Conservation (phyloP, 176 grass and related monocot genomes). For the Carex scoparia region DNA sequence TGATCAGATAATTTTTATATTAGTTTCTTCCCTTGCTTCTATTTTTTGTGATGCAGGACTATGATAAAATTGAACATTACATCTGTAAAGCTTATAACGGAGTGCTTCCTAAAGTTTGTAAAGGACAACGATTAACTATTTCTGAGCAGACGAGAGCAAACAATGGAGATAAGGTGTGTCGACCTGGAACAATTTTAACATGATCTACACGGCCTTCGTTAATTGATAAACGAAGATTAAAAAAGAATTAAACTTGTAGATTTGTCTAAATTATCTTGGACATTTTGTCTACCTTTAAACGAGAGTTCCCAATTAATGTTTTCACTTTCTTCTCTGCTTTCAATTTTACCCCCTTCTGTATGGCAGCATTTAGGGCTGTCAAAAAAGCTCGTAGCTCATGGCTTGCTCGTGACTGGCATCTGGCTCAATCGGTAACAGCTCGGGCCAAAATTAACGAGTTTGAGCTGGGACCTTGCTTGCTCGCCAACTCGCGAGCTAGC, state of each 20-base stretch:
- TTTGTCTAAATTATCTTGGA: neutral
- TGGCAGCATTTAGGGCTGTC: neutral
- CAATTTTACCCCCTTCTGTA: neutral
- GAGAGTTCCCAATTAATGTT: neutral
- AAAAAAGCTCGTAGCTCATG: too few species aligned
- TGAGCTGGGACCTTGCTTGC: too few species aligned
- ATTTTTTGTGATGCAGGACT: constrained; percentile 46
- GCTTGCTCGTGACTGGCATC: too few species aligned
- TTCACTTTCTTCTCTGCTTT: neutral
- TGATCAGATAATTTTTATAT: neutral
- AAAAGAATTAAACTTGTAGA: neutral
- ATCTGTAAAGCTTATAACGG: constrained; percentile 69
- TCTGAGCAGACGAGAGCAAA: constrained; percentile 38
- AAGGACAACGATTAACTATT: constrained; percentile 35
- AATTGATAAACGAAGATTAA: constrained; percentile 15
- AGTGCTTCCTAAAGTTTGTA: constrained; percentile 57
- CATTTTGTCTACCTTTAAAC: neutral
- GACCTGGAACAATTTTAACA: constrained; percentile 24
- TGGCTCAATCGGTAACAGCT: too few species aligned
- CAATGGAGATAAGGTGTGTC: constrained; percentile 59
- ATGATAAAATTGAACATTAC: constrained; percentile 63
- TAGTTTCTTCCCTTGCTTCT: neutral
- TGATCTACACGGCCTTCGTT: neutral
- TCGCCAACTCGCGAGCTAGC: too few species aligned
- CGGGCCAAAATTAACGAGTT: too few species aligned